Base-by-base conservation (phyloP, 805 yeast species). In the Candida khao-thaluensis region DNA sequence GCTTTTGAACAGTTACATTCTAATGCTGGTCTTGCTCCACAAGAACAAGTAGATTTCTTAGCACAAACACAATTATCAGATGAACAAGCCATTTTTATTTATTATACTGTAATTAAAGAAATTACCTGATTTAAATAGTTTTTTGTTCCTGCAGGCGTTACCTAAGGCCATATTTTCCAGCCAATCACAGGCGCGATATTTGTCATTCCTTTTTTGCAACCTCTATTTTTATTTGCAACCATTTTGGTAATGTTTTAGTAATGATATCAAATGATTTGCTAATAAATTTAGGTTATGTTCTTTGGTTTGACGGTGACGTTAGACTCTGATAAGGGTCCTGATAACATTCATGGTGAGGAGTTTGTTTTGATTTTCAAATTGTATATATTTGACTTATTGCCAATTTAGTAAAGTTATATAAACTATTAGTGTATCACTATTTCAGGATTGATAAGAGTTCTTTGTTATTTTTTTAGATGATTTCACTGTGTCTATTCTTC, bases 31-130 rank as follows among this genome's bases (percentile, higher is more conserved):
- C 70, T 70, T 40, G 73, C 68, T 14, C 81, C 81, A 59, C 84
- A 78, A 17, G 84, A 77, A 63, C 84, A 78, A 48, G 77, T 76
- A 48, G 83, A 81, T 48, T 74, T 76, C 45, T 72, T 57, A 49
- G 84, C 82, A 54, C 83, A 78, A 52, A 74, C 71, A 59, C 83
- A 78, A 45, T 62, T 60, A 47, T 68, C 50, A 52, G 72, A 63
- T 42, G 72, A 57, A 45, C 64, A 58, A 44, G 54, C 48, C 64
- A 58, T 59, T 45, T 23, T 53, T 11, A 15, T 20, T 36, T n/a
- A 11, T 27, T 12, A 5, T 31, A 25, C 7, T 25, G 6, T 18
- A 15, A 6, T 15, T 20, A 20, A 6, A 15, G 28, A 14, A 14
- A 21, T 32, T 4, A 14, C n/a, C 26, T 11, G 4, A 7, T 14